Conservation (phyloP, 1,284 basidiomycete species). For the Cystobasidium pallidum region DNA sequence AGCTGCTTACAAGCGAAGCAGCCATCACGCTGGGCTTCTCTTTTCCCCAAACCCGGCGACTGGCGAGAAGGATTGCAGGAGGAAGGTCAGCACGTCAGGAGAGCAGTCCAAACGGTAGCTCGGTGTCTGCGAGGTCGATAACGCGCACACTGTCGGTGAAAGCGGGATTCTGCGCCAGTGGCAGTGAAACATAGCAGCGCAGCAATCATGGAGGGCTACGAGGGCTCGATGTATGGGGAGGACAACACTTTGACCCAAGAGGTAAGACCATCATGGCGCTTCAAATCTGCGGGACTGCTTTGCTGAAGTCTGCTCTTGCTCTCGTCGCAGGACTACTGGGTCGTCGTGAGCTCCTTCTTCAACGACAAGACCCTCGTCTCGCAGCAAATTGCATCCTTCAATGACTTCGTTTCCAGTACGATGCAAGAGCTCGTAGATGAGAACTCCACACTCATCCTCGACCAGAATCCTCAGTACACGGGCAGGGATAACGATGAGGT, state of each 20-base stretch:
- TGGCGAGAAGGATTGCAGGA: conserved; percentile 5
- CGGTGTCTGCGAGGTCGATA: background rate
- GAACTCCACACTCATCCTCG: conserved; percentile 87
- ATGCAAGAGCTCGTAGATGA: conserved; percentile 99
- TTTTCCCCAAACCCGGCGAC: conserved; percentile 16
- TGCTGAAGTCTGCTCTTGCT: conserved; percentile 7
- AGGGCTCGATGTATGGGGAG: conserved; percentile 44
- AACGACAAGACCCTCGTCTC: conserved; percentile 84
- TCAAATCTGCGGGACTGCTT: background rate
- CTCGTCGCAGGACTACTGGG: conserved; percentile 35
- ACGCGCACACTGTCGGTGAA: background rate
- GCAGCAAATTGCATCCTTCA: conserved; percentile 97
- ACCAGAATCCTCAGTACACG: conserved; percentile 94
- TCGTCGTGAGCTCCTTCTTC: conserved; percentile 43
- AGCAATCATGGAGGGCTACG: conserved; percentile 39
- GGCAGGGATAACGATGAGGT: conserved; percentile 75
- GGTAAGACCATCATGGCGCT: conserved; percentile 8
- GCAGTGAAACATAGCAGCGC: background rate
- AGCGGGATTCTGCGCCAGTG: conserved; percentile 1
- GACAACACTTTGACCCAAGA: conserved; percentile 37
- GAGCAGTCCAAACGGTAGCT: background rate
- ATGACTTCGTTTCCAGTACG: conserved; percentile 99
- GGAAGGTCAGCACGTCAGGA: conserved; percentile 30
- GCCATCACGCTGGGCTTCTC: conserved; percentile 2
- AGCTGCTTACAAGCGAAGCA: conserved; percentile 20